Percentiles rank a stretch among this genome's conserved stretches.
phyloP scores from a whole-genome alignment of 2,329 filamentous ascomycete genomes.

The Aspergillus sp. region DNA sequence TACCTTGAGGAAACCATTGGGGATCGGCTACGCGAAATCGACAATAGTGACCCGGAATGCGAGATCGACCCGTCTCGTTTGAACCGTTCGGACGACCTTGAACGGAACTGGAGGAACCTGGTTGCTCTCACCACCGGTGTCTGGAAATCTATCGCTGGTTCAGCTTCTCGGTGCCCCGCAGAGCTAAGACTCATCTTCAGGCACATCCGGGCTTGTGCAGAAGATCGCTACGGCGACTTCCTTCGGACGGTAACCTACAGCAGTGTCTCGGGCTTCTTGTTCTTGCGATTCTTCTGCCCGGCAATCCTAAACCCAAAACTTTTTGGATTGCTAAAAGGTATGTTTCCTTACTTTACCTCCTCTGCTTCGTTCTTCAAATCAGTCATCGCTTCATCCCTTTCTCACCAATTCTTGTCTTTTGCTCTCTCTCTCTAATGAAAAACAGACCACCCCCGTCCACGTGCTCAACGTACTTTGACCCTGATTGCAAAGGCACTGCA shows the following conservation, averaged over 20 bases:
- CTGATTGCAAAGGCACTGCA: conserved; percentile 91
- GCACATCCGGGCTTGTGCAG: conserved; percentile 87
- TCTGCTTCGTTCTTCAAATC: background rate
- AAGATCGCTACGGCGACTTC: conserved; percentile 92
- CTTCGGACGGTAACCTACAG: conserved; percentile 87
- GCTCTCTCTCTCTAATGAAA: conserved; percentile 26
- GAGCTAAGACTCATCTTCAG: conserved; percentile 84
- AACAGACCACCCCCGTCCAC: conserved; percentile 74
- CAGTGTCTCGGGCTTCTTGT: conserved; percentile 91
- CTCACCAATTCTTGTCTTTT: background rate
- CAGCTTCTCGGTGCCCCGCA: conserved; percentile 71
- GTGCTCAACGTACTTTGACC: conserved; percentile 83
- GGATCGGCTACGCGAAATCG: conserved; percentile 86
- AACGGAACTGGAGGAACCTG: conserved; percentile 79
- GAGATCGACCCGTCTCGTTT: conserved; percentile 91
- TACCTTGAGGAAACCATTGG: conserved; percentile 84
- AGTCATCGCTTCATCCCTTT: background rate
- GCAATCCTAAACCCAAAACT: conserved; percentile 95
- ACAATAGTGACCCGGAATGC: conserved; percentile 85
- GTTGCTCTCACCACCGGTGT: conserved; percentile 75
- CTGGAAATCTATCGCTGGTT: conserved; percentile 78
- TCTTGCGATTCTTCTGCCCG: conserved; percentile 91
- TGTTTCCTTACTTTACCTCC: background rate
- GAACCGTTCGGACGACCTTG: conserved; percentile 65
- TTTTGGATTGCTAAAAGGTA: conserved; percentile 77